Evolutionary conservation across 2,329 filamentous ascomycete genomes (phyloP), one percentile per base, ranked within the genome.

Genomic region (Colletotrichum sp.): DNA sequence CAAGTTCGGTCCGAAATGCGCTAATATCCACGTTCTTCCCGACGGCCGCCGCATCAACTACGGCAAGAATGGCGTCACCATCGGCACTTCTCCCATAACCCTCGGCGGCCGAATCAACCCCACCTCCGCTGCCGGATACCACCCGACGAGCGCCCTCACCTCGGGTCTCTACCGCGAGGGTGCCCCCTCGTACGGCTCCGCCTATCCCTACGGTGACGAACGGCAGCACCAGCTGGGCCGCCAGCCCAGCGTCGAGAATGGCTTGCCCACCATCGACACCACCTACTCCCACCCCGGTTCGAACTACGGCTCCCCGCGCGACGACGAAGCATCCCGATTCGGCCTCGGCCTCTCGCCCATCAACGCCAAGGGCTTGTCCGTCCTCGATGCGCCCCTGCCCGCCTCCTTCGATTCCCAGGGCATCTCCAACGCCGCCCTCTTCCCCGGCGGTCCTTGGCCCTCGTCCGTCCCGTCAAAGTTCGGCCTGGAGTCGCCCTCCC

Each of bases 1-100:
- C 92, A 99, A 99, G 86, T 99, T 99, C 84, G 97, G 97, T 78
- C 95, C 95, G 78, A 99, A 99, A 87, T 99, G 97, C 89, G 96
- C 96, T 82, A 95, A 99, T 83, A 95, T 98, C 79, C 97, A 99
- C 86, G 94, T 99, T 82, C 93, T 98, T 65, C 96, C 96, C 80
- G 96, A 99, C 85, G 97, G 97, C 76, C 93, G 95, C 81, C 92
- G 96, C 83, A 95, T 99, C 83, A 98, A 98, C 86, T 94, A 94
- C 81, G 90, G 91, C 81, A 93, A 92, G 83, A 92, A 92, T 81
- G 91, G 91, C 87, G 94, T 90, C 88, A 94, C 89, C 77, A 92
- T 91, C 85, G 92, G 87, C 82, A 89, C 84, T 84, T 85, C 88
- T 70, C 87, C 89, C 68, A 84, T 92, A 73, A 92, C 88, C 87